These are phyloP conservation scores for Bryum argenteum DNA, from an alignment of 225 moss, liverwort and hornwort species.

Conservation along the genomic window DNA sequence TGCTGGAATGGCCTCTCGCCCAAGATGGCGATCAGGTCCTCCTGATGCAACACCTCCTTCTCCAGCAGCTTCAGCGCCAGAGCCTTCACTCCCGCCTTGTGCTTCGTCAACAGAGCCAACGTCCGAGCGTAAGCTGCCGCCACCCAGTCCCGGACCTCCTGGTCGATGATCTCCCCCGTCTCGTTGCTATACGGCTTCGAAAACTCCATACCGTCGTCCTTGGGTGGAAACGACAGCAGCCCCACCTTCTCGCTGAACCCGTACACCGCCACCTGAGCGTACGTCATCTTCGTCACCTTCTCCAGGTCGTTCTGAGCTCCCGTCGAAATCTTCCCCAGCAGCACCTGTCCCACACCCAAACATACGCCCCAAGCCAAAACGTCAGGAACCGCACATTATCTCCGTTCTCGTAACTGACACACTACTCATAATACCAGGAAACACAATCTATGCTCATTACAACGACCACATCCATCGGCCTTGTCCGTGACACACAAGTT, in stretches of 20 bases:
- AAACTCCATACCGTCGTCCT: constrained; percentile 97
- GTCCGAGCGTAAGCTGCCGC: constrained; percentile 86
- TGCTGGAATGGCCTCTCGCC: constrained; percentile 96
- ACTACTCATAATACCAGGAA: too few relatives aligned
- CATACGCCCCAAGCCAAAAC: too few relatives aligned
- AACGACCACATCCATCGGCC: background rate
- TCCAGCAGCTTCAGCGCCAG: constrained; percentile 86
- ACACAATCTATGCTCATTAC: too few relatives aligned
- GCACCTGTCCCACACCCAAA: constrained; percentile 46
- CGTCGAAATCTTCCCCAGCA: constrained; percentile 93
- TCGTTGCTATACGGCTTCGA: constrained; percentile 95
- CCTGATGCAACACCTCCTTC: constrained; percentile 96
- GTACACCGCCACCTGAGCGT: constrained; percentile 97
- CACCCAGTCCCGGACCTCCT: constrained; percentile 95
- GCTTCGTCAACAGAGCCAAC: constrained; percentile 68
- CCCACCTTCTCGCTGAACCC: constrained; percentile 99
- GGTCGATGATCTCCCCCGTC: constrained; percentile 94
- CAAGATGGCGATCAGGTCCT: constrained; percentile 78
- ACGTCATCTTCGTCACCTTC: constrained; percentile 98
- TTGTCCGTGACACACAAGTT: background rate
- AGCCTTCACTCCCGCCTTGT: constrained; percentile 77
- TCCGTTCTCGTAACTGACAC: too few relatives aligned
- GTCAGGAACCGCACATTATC: too few relatives aligned
- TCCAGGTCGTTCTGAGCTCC: constrained; percentile 98
- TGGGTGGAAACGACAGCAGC: constrained; percentile 90